phyloP scores from a whole-genome alignment of 306 rosid genomes.

The Neltuma alba region DNA sequence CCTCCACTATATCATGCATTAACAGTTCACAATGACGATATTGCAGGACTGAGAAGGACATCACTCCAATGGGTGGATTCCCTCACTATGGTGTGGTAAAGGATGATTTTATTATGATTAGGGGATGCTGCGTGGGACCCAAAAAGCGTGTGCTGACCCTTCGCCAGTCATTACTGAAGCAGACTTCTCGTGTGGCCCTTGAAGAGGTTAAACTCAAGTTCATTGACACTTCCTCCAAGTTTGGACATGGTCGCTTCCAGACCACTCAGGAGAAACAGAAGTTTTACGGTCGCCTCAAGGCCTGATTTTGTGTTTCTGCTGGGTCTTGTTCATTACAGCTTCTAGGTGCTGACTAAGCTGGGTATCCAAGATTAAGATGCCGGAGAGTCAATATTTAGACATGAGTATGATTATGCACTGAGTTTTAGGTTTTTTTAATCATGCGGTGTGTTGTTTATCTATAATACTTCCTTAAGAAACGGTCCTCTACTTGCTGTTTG shows the following conservation, averaged over 20 bases:
- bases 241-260: constrained; percentile 92
- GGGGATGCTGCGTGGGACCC: constrained; percentile 74
- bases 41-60: constrained; percentile 76
- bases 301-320: constrained; percentile 33
- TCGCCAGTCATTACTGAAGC: constrained; percentile 74
- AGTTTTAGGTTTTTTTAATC: background rate
- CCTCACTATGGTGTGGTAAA: constrained; percentile 76
- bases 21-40: background rate
- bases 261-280: constrained; percentile 66
- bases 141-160: constrained; percentile 76
- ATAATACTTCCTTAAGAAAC: too few species aligned
- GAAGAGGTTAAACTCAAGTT: constrained; percentile 78
- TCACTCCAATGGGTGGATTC: constrained; percentile 86
- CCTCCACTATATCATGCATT: background rate
- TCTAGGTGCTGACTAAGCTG: background rate
- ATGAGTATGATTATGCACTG: too few species aligned
- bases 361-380: background rate
- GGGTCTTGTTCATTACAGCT: background rate
- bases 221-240: constrained; percentile 77
- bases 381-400: background rate
- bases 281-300: constrained; percentile 70
- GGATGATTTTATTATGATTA: constrained; percentile 66
- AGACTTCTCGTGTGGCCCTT: constrained; percentile 70
- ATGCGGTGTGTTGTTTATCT: too few species aligned
- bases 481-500: too few species aligned